Conservation (phyloP, 2,329 filamentous ascomycete genomes). For the Coleophoma cylindrospora region DNA sequence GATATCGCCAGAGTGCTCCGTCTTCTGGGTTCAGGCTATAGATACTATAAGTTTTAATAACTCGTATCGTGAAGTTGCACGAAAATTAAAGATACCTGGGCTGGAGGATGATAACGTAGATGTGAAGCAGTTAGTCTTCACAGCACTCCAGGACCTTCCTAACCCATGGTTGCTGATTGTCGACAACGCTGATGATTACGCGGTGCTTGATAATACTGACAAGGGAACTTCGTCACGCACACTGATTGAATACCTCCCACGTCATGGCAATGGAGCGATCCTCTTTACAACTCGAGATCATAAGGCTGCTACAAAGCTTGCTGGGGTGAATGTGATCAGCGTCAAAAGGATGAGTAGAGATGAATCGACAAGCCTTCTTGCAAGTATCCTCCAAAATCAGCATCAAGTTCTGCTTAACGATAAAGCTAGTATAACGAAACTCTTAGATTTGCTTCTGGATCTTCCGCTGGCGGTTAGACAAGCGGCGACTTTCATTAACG, state of each 20-base stretch:
- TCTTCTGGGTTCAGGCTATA: too few species aligned
- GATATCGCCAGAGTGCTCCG: too few species aligned
- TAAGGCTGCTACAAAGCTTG: too few species aligned
- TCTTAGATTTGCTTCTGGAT: conserved; percentile 26
- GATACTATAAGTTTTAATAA: too few species aligned
- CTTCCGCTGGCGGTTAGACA: conserved; percentile 36
- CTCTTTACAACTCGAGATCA: conserved; percentile 13
- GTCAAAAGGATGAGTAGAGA: too few species aligned
- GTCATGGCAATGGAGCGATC: conserved; percentile 25
- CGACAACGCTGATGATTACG: background rate
- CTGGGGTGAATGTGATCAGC: too few species aligned
- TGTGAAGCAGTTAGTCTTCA: too few species aligned
- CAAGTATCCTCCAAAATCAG: conserved; percentile 15
- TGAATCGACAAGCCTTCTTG: background rate
- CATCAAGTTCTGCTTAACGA: conserved; percentile 3
- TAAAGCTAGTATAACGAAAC: conserved; percentile 4
- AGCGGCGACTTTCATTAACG: conserved; percentile 34
- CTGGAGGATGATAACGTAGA: too few species aligned
- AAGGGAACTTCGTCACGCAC: background rate
- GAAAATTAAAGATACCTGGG: too few species aligned
- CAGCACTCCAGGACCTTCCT: too few species aligned
- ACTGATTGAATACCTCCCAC: conserved; percentile 28
- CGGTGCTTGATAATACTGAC: background rate
- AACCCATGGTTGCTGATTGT: too few species aligned
- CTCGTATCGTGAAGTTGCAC: too few species aligned